Percentiles rank a stretch among this genome's conserved stretches.
Evolutionary conservation across 139 green algal species (phyloP).

Genomic region (Chlorella sp.): DNA sequence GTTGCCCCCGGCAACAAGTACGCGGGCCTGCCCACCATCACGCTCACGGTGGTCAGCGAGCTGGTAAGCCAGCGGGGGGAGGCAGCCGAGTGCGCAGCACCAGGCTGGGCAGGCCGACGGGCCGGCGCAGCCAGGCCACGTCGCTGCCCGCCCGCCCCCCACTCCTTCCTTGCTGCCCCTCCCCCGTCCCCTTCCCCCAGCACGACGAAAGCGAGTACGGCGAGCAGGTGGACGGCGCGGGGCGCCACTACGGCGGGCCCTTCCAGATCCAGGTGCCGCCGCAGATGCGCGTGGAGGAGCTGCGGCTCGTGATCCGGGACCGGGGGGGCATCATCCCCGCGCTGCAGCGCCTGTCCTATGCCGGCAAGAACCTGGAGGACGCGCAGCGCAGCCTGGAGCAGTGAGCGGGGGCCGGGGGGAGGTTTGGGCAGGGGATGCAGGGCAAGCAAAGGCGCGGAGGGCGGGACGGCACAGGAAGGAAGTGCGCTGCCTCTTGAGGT

Average conservation of each 20-base stretch:
- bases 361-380: constrained; percentile 85
- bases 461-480: no score
- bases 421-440: not conserved
- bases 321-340: constrained; percentile 80
- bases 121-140: no score
- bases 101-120: no score
- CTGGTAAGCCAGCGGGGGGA: constrained; percentile 47
- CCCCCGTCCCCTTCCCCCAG: constrained; percentile 35
- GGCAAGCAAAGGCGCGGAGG: no score
- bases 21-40: constrained; percentile 63
- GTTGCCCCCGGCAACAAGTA: constrained; percentile 68
- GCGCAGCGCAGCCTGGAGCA: constrained; percentile 89
- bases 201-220: constrained; percentile 85
- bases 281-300: constrained; percentile 81
- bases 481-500: no score
- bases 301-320: constrained; percentile 76
- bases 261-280: constrained; percentile 74
- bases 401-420: constrained; percentile 23
- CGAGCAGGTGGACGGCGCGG: constrained; percentile 43
- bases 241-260: constrained; percentile 74
- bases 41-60: constrained; percentile 71
- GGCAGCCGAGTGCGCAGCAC: no score
- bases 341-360: constrained; percentile 77
- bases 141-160: no score
- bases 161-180: not conserved